phyloP scores from a whole-genome alignment of 768 basidiomycete species.

The Podaxis sp. region DNA sequence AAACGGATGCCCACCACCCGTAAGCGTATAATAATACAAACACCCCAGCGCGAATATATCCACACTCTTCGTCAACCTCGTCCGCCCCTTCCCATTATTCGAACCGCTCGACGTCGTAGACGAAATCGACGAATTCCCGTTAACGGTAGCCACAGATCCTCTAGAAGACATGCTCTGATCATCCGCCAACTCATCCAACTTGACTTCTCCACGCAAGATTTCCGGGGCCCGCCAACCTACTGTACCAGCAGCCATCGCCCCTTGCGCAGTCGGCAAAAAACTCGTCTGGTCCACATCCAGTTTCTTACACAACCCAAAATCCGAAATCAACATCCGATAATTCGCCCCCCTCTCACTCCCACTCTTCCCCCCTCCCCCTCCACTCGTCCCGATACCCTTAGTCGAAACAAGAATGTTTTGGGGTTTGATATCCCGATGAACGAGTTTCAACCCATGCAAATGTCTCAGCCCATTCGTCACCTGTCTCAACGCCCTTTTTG shows the following conservation, averaged over 20 bases:
- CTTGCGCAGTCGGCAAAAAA: slow-evolving; percentile 90
- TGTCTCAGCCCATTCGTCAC: slow-evolving; percentile 87
- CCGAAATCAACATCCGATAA: slow-evolving; percentile 88
- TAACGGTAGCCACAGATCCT: slow-evolving; percentile 58
- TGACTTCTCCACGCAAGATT: slow-evolving; percentile 91
- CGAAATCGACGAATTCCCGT: slow-evolving; percentile 26
- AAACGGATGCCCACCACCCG: slow-evolving; percentile 89
- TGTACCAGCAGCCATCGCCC: slow-evolving; percentile 87
- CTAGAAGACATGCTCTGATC: slow-evolving; percentile 67
- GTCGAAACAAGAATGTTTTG: slow-evolving; percentile 92
- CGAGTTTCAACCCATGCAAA: slow-evolving; percentile 89
- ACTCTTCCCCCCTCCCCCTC: slow-evolving; percentile 15
- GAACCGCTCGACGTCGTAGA: slow-evolving; percentile 22
- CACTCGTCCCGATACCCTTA: slow-evolving; percentile 50
- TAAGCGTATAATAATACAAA: slow-evolving; percentile 90
- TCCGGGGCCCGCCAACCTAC: slow-evolving; percentile 98
- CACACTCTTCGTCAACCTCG: slow-evolving; percentile 88
- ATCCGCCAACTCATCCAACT: slow-evolving; percentile 75
- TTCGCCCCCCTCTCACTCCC: slow-evolving; percentile 17
- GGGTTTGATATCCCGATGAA: slow-evolving; percentile 99
- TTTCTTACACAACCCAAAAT: slow-evolving; percentile 96
- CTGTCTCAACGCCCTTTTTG: slow-evolving; percentile 85
- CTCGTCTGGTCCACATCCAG: slow-evolving; percentile 95
- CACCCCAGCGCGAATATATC: slow-evolving; percentile 97
- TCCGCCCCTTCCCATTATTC: slow-evolving; percentile 39